Base-by-base conservation (phyloP, 139 green algal genomes). In the Chlorella sorokiniana region DNA sequence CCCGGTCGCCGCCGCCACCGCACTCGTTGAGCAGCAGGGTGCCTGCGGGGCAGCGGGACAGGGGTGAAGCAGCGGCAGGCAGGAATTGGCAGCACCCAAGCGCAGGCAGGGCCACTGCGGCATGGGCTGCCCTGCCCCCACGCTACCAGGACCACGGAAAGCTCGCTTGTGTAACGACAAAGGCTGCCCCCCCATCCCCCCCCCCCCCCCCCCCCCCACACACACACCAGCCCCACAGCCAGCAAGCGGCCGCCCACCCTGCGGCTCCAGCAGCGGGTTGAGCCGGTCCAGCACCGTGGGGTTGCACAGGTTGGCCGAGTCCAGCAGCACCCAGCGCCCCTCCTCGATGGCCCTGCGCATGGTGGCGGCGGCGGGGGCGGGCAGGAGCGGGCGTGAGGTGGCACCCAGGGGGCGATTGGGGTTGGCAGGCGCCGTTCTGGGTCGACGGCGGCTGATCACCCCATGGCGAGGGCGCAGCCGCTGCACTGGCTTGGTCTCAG, bases 281-380 rank as follows among this genome's bases (percentile, higher is more conserved):
- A 99, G 90, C 11, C 97, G 88, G 88, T 99, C 97, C 70, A 99
- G 88, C 20, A 99, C 96, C 1, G 94, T 96, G 9, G 97, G 92
- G 81, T 96, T 97, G 90, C 94, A 98, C 81, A 98, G 86, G 87
- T 99, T 99, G 38, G 97, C 97, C 77, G 96, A 96, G 74, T 99
- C 95, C 63, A 99, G 91, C 68, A 99, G 88, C 52, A 99, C 92
- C 97, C 80, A 84, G 35, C 79, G 69, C 0, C 79, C 79, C 0
- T 40, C n/a, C 79, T 84, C 79, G 27, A 84, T 84, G 52, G 79
- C 79, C 0, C 80, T 83, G 78, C 45, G 59, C 18, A 25, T 20
- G 56, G 25, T 3, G 29, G 44, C 2, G 64, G 25, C 27, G 29
- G 69, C 11, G 25, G 29, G 40, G 65, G 6, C 14, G 9, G 64